phyloP scores from a whole-genome alignment of 192 early-diverging fungal species.

The Rhizophlyctis rosea region DNA sequence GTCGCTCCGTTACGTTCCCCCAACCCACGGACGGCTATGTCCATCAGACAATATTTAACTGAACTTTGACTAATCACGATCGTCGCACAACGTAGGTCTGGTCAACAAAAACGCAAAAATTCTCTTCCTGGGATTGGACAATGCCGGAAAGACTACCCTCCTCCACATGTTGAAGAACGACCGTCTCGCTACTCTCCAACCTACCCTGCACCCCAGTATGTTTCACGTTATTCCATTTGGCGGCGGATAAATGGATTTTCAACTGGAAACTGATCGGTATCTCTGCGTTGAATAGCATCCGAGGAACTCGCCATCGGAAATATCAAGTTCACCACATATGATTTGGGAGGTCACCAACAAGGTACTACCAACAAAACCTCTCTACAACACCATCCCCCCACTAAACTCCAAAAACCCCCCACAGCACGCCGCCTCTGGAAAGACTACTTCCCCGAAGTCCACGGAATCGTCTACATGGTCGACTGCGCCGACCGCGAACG shows the following conservation, averaged over 20 bases:
- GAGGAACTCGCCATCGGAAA: constrained; percentile 98
- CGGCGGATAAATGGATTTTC: background rate
- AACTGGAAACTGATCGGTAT: constrained; percentile 2
- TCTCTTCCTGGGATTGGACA: constrained; percentile 97
- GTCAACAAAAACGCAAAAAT: constrained; percentile 99
- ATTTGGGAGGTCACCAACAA: constrained; percentile 96
- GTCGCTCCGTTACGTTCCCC: too few relatives aligned
- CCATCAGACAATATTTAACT: too few relatives aligned
- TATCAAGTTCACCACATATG: constrained; percentile 95
- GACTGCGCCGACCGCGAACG: constrained; percentile 84
- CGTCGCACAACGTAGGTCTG: too few relatives aligned
- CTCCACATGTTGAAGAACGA: constrained; percentile 99
- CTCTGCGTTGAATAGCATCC: constrained; percentile 58
- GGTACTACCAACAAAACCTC: too few relatives aligned
- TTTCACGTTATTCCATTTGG: too few relatives aligned
- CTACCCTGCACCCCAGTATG: constrained; percentile 97
- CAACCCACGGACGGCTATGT: too few relatives aligned
- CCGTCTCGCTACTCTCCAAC: constrained; percentile 87
- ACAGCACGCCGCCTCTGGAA: constrained; percentile 94
- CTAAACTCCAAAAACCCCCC: too few relatives aligned
- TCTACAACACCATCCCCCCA: too few relatives aligned
- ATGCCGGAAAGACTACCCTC: constrained; percentile 97
- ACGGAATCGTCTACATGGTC: constrained; percentile 97
- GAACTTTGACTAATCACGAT: too few relatives aligned
- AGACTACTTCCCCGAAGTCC: constrained; percentile 98